phyloP scores from a whole-genome alignment of 2,329 filamentous ascomycete genomes.

The Calonectria pauciramosa region DNA sequence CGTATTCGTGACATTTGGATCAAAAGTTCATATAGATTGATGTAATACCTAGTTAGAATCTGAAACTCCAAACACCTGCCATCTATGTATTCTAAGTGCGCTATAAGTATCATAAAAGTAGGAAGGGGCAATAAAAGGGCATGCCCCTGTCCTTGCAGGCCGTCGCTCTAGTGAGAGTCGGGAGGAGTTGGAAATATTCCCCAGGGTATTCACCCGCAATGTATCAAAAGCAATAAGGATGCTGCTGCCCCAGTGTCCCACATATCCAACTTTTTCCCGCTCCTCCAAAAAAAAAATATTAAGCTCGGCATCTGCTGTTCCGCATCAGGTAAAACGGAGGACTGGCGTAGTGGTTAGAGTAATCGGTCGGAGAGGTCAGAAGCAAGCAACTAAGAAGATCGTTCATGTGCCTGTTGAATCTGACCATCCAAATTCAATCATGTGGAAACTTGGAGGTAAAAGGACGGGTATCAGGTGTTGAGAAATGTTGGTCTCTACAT shows the following conservation, averaged over 20 bases:
- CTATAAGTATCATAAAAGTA: conserved; percentile 6
- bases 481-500: conserved; percentile 41
- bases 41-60: conserved; percentile 29
- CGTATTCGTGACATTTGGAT: not conserved
- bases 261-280: conserved; percentile 37
- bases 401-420: conserved; percentile 5
- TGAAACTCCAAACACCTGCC: conserved; percentile 26
- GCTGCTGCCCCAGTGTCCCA: conserved; percentile 26
- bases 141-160: not conserved
- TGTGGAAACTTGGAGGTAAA: conserved; percentile 33
- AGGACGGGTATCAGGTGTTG: conserved; percentile 43
- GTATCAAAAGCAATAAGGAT: conserved; percentile 24
- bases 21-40: conserved; percentile 19
- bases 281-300: conserved; percentile 22
- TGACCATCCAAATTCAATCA: conserved; percentile 27
- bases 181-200: not conserved
- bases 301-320: conserved; percentile 22
- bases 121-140: not conserved
- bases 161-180: conserved; percentile 7
- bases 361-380: conserved; percentile 36
- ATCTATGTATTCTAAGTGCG: conserved; percentile 19
- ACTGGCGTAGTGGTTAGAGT: conserved; percentile 40
- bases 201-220: not conserved
- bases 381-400: conserved; percentile 23
- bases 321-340: conserved; percentile 16